Evolutionary conservation across 192 early-diverging fungal genomes (phyloP).

Genomic region (Paraglomus occultum): DNA sequence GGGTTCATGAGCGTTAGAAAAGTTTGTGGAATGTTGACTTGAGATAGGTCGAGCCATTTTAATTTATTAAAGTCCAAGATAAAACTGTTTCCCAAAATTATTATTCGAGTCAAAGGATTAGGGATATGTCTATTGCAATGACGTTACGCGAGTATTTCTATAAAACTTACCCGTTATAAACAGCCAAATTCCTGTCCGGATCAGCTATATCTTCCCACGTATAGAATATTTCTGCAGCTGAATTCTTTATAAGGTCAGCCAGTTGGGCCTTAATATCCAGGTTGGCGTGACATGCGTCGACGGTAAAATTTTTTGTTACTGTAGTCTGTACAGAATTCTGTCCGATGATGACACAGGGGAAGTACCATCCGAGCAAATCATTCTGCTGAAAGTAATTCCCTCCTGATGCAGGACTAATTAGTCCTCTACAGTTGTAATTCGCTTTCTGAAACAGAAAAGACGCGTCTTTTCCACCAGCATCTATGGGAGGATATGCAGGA

Average conservation of each 20-base stretch:
- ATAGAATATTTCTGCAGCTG: slow-evolving; percentile 64
- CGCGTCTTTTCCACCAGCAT: slow-evolving; percentile 68
- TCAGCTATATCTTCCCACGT: slow-evolving; percentile 64
- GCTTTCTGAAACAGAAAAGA: slow-evolving; percentile 78
- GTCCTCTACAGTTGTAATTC: slow-evolving; percentile 63
- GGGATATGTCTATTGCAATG: background rate
- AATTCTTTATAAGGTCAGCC: slow-evolving; percentile 45
- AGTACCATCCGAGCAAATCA: slow-evolving; percentile 54
- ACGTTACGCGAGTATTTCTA: background rate
- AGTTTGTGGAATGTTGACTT: slow-evolving; percentile 33
- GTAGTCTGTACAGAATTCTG: slow-evolving; percentile 42
- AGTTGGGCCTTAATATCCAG: slow-evolving; percentile 36
- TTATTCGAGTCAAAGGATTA: background rate
- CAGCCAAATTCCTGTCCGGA: slow-evolving; percentile 54
- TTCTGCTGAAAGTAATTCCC: slow-evolving; percentile 34
- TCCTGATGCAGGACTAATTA: slow-evolving; percentile 36
- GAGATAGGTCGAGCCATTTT: slow-evolving; percentile 46
- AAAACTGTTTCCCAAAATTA: slow-evolving; percentile 40
- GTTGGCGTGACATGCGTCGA: slow-evolving; percentile 55
- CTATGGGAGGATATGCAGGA: slow-evolving; percentile 33
- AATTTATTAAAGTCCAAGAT: slow-evolving; percentile 70
- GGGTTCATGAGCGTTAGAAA: slow-evolving; percentile 36
- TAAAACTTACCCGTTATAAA: slow-evolving; percentile 63
- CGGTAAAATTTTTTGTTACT: slow-evolving; percentile 39
- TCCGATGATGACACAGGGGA: slow-evolving; percentile 64